Percentiles rank a stretch among this genome's conserved stretches.
Conservation (phyloP, 2,329 filamentous ascomycete species). For the Xylaria sp. region DNA sequence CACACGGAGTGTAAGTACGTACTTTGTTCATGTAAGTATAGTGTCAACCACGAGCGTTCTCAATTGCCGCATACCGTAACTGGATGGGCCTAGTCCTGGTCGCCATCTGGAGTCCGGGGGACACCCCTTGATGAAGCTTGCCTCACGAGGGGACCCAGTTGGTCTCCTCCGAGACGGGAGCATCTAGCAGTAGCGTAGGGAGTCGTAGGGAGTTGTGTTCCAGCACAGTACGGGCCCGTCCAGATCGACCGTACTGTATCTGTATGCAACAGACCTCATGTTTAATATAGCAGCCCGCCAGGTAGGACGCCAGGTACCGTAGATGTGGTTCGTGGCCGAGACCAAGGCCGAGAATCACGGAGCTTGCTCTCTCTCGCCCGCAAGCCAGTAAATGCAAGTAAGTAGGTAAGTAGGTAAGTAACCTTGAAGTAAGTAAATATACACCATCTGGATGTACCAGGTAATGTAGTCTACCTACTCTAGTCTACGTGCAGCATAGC, state of each 20-base stretch:
- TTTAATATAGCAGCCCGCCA: constrained; percentile 16
- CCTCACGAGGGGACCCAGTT: constrained; percentile 10
- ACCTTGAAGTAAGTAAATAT: too few species aligned
- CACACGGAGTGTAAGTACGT: too few species aligned
- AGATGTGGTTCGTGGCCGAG: constrained; percentile 14
- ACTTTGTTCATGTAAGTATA: too few species aligned
- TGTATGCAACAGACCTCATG: constrained; percentile 18
- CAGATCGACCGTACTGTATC: constrained; percentile 17
- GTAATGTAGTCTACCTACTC: too few species aligned
- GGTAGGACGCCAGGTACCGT: constrained; percentile 11
- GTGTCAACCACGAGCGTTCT: constrained; percentile 4
- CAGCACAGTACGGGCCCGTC: constrained; percentile 15
- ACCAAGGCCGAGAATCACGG: constrained; percentile 10
- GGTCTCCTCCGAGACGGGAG: constrained; percentile 3
- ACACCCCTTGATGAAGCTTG: constrained; percentile 18
- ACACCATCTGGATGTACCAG: too few species aligned
- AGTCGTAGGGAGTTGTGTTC: constrained; percentile 9
- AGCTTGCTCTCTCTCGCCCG: not conserved
- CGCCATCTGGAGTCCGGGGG: not conserved
- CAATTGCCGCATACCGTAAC: constrained; percentile 20
- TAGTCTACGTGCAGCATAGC: not conserved
- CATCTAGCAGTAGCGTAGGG: too few species aligned
- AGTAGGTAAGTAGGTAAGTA: too few species aligned
- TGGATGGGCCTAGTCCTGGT: constrained; percentile 12
- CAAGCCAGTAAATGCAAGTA: not conserved